Conservation (phyloP, 495 filamentous ascomycete genomes). For the Staphylotrichum tortipilum region DNA sequence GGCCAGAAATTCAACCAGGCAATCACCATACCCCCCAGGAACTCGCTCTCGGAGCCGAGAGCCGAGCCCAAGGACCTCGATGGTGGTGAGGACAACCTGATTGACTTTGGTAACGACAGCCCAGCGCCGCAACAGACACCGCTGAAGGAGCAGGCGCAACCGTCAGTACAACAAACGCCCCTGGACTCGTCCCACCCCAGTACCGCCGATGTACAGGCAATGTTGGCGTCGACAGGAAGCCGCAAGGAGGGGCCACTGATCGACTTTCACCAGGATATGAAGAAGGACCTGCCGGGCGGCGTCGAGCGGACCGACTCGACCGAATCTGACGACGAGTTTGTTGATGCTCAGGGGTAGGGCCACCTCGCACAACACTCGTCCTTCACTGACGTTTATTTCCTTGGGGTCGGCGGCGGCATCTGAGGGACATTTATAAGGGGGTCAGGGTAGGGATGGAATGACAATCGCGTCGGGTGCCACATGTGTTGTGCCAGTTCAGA, state of each 20-base stretch:
- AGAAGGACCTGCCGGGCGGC: slow-evolving; percentile 30
- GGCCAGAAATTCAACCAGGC: slow-evolving; percentile 50
- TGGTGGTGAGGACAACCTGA: slow-evolving; percentile 27
- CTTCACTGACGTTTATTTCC: neutral
- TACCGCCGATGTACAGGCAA: slow-evolving; percentile 32
- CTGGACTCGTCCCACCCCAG: slow-evolving; percentile 19
- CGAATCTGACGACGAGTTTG: slow-evolving; percentile 27
- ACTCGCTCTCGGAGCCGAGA: slow-evolving; percentile 10
- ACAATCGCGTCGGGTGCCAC: neutral
- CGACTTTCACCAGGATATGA: slow-evolving; percentile 45
- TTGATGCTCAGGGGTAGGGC: slow-evolving; percentile 23
- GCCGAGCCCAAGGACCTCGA: slow-evolving; percentile 2
- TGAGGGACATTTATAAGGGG: neutral
- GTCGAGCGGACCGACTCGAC: slow-evolving; percentile 17
- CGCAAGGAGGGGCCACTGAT: slow-evolving; percentile 33
- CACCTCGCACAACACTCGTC: neutral
- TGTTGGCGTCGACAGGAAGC: slow-evolving; percentile 35
- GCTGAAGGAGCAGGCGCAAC: neutral
- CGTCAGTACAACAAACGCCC: neutral
- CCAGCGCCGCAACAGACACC: neutral
- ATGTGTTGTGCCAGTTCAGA: neutral
- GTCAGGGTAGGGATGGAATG: neutral
- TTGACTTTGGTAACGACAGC: slow-evolving; percentile 39
- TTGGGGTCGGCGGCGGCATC: neutral
- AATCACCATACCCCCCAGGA: slow-evolving; percentile 32